phyloP scores from a whole-genome alignment of 345 rosid species.

The Citrus cavaleriei region DNA sequence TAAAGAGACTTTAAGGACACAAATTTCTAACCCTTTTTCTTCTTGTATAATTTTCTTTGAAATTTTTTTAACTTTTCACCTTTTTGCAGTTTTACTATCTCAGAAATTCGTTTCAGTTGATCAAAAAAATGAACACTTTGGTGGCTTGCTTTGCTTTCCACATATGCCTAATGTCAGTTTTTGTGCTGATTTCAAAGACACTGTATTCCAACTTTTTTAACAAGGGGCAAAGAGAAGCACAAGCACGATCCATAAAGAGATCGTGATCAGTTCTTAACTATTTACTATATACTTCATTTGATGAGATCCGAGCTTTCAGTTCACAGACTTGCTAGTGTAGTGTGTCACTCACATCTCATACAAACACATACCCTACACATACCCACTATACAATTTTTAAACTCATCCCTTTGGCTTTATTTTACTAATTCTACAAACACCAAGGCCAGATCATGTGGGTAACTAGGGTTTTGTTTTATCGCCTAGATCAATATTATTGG shows the following conservation, averaged over 20 bases:
- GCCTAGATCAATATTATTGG: slow-evolving; percentile 8
- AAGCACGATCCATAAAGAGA: neutral
- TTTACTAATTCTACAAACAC: slow-evolving; percentile 12
- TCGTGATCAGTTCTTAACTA: no score
- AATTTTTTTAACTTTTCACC: slow-evolving; percentile 3
- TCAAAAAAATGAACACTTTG: neutral
- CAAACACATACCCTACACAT: neutral
- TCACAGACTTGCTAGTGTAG: slow-evolving; percentile 8
- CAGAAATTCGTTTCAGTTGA: neutral
- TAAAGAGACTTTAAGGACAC: slow-evolving; percentile 46
- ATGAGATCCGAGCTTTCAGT: slow-evolving; percentile 48
- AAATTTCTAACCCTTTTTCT: slow-evolving; percentile 43
- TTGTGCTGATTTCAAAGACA: slow-evolving; percentile 24
- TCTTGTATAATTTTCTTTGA: slow-evolving; percentile 19
- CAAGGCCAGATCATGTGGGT: slow-evolving; percentile 30
- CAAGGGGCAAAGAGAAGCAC: slow-evolving; percentile 7
- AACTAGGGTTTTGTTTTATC: neutral
- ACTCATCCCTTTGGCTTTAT: slow-evolving; percentile 2
- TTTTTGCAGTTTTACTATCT: slow-evolving; percentile 28
- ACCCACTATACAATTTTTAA: slow-evolving; percentile 29
- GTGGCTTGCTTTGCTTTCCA: neutral
- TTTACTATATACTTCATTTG: no score
- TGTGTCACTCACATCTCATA: slow-evolving; percentile 23
- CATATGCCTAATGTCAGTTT: slow-evolving; percentile 30
- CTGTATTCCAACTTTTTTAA: neutral